Percentiles rank a stretch among this genome's conserved stretches.
Conservation (phyloP, 2,329 filamentous ascomycete species). For the Hypoxylon sp. region DNA sequence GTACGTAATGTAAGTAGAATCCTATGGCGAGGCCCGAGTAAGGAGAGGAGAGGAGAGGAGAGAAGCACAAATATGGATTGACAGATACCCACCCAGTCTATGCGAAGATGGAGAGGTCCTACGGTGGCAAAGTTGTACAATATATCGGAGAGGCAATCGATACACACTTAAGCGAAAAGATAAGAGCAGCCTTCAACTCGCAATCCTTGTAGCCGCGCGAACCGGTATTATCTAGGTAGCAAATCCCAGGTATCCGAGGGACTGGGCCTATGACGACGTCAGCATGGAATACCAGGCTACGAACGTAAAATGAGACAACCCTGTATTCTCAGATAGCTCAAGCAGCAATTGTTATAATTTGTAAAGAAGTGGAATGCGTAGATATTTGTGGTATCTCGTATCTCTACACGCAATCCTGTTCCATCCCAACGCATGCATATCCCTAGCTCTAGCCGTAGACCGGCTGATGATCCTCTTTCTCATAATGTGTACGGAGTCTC, state of each 20-base stretch:
- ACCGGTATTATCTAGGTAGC: background rate
- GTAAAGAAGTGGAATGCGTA: constrained; percentile 10
- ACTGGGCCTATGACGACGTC: background rate
- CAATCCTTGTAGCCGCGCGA: background rate
- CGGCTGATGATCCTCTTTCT: background rate
- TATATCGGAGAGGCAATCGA: background rate
- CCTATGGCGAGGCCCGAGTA: too few species aligned
- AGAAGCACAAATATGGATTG: too few species aligned
- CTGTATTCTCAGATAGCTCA: background rate
- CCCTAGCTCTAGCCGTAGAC: background rate
- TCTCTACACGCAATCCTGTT: constrained; percentile 17
- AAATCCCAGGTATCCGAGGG: background rate
- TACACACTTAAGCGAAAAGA: background rate
- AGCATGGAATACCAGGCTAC: background rate
- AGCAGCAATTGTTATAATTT: background rate
- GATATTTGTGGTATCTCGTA: constrained; percentile 22
- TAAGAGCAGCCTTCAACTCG: background rate
- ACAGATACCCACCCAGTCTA: background rate
- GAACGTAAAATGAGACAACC: background rate
- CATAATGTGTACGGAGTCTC: constrained; percentile 17
- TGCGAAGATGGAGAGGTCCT: background rate
- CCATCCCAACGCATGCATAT: constrained; percentile 15
- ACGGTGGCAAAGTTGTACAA: background rate
- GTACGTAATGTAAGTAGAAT: too few species aligned
- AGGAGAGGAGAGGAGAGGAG: background rate